These are phyloP conservation scores for Coffea humblotiana DNA, from an alignment of 305 asterid species.

Conservation along the genomic window DNA sequence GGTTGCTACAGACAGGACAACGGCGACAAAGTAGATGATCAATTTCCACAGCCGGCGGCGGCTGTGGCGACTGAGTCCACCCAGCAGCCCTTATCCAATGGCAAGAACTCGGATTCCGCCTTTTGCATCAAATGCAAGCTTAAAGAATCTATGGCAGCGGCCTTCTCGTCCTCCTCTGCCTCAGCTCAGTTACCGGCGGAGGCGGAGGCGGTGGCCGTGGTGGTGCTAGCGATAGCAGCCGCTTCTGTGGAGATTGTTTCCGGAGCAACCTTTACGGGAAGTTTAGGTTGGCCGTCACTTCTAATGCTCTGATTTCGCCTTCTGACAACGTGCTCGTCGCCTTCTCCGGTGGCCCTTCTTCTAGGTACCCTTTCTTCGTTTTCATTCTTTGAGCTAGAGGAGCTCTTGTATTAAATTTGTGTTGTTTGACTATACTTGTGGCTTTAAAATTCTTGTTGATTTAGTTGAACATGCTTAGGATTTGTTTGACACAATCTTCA, in stretches of 20 bases:
- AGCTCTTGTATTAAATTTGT: neutral
- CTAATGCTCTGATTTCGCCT: slow-evolving; percentile 85
- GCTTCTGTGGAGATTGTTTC: slow-evolving; percentile 78
- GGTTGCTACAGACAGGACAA: slow-evolving; percentile 44
- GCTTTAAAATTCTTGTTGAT: too few species aligned
- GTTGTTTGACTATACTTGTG: too few species aligned
- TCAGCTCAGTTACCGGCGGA: slow-evolving; percentile 20
- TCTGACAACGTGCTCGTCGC: slow-evolving; percentile 83
- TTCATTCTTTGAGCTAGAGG: neutral
- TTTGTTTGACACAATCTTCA: too few species aligned
- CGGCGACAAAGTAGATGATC: slow-evolving; percentile 17
- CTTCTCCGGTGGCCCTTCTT: slow-evolving; percentile 82
- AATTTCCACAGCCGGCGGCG: slow-evolving; percentile 6
- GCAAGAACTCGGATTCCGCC: slow-evolving; percentile 14
- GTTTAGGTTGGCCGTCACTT: slow-evolving; percentile 74
- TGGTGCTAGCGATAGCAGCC: slow-evolving; percentile 33
- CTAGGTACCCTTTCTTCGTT: slow-evolving; percentile 46
- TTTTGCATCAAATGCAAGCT: slow-evolving; percentile 75
- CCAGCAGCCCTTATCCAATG: neutral
- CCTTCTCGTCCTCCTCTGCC: slow-evolving; percentile 16
- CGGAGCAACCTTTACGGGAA: slow-evolving; percentile 70
- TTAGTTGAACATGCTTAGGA: too few species aligned
- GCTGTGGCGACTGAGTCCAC: slow-evolving; percentile 18
- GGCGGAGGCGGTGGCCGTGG: slow-evolving; percentile 13
- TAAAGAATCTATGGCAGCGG: slow-evolving; percentile 45